phyloP scores from a whole-genome alignment of 1,139 yeast genomes.

The Geotrichum bryndzae region DNA sequence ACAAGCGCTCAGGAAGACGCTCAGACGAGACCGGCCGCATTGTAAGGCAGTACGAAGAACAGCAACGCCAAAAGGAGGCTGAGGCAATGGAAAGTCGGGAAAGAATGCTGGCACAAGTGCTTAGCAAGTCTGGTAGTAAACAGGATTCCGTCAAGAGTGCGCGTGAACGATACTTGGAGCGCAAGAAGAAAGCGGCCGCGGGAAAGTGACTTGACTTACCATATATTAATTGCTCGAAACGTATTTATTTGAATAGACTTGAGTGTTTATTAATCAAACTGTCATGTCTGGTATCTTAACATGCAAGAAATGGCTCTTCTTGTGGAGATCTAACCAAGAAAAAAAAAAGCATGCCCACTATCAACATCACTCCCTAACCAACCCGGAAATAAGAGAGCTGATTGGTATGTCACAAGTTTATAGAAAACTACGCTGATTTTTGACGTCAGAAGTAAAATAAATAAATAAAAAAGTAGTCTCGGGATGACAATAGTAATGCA shows the following conservation, averaged over 20 bases:
- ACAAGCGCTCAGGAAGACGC: conserved; percentile 21
- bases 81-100: conserved; percentile 38
- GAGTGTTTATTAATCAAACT: background rate
- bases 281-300: background rate
- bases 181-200: conserved; percentile 20
- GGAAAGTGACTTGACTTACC: background rate
- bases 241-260: background rate
- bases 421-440: too few relatives aligned
- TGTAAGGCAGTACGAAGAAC: conserved; percentile 47
- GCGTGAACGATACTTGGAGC: conserved; percentile 30
- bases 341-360: too few relatives aligned
- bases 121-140: conserved; percentile 9
- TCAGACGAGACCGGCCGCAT: conserved; percentile 46
- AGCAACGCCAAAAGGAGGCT: conserved; percentile 45
- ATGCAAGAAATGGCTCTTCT: background rate
- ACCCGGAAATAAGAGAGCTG: too few relatives aligned
- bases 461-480: background rate
- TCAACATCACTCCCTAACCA: too few relatives aligned
- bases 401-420: too few relatives aligned
- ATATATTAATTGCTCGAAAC: background rate
- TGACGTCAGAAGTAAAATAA: background rate
- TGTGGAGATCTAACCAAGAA: background rate
- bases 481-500: background rate
- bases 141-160: conserved; percentile 26
- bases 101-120: conserved; percentile 38